phyloP scores from a whole-genome alignment of 495 filamentous ascomycete species.

The Aspergillus bridgeri region DNA sequence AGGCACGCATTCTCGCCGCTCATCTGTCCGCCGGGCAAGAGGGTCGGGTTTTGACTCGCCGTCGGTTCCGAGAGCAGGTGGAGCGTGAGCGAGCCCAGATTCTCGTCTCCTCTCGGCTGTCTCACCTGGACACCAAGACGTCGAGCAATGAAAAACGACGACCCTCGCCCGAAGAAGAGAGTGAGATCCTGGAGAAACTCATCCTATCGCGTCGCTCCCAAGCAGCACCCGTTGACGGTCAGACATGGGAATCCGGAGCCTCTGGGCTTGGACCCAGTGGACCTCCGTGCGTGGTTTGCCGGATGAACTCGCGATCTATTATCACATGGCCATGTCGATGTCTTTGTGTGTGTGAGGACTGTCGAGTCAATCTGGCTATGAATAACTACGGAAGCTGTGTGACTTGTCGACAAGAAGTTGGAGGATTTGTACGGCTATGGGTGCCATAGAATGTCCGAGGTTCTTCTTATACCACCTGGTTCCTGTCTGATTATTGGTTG shows the following conservation, averaged over 20 bases:
- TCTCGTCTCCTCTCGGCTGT: conserved; percentile 46
- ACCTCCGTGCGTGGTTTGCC: conserved; percentile 91
- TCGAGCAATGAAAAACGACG: conserved; percentile 28
- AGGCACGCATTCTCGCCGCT: conserved; percentile 78
- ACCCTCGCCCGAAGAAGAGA: conserved; percentile 69
- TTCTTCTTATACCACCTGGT: conserved; percentile 5
- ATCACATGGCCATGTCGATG: conserved; percentile 97
- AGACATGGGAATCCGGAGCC: conserved; percentile 63
- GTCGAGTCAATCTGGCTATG: conserved; percentile 87
- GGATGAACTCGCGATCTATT: conserved; percentile 78
- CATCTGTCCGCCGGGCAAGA: conserved; percentile 60
- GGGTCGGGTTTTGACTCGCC: conserved; percentile 70
- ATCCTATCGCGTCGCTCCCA: conserved; percentile 59
- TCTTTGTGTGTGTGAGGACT: conserved; percentile 91
- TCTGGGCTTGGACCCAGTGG: conserved; percentile 70
- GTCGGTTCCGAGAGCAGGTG: conserved; percentile 63
- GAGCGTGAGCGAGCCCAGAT: conserved; percentile 65
- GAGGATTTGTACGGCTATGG: conserved; percentile 84
- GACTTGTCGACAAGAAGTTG: conserved; percentile 82
- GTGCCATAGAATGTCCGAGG: conserved; percentile 58
- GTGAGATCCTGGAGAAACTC: conserved; percentile 73
- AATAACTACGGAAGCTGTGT: conserved; percentile 96
- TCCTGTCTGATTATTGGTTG: conserved; percentile 2
- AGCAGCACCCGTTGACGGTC: conserved; percentile 15
- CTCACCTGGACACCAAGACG: conserved; percentile 10